Percentiles rank a stretch among this genome's conserved stretches.
phyloP scores from a whole-genome alignment of 1,284 basidiomycete genomes.

The Boletellus deceptivus region DNA sequence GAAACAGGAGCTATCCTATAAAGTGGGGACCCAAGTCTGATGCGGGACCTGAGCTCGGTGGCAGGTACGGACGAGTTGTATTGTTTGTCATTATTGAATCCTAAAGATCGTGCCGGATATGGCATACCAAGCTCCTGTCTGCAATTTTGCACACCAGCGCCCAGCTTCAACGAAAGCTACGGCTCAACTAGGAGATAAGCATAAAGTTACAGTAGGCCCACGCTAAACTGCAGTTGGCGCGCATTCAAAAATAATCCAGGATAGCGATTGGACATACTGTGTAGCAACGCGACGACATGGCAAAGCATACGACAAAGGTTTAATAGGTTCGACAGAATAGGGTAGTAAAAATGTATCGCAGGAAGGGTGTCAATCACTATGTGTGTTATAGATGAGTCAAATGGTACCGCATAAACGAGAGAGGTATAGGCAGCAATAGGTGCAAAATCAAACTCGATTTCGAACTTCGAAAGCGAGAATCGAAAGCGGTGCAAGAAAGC shows the following conservation, averaged over 20 bases:
- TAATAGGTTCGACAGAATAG: slow-evolving; percentile 5
- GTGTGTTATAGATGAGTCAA: background rate
- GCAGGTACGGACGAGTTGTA: slow-evolving; percentile 4
- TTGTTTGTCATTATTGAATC: slow-evolving; percentile 23
- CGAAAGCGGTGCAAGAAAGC: background rate
- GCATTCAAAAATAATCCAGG: too few species aligned
- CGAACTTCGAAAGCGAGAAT: background rate
- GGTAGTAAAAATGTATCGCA: slow-evolving; percentile 5
- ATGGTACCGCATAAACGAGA: background rate
- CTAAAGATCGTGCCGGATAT: slow-evolving; percentile 5
- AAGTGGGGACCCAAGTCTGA: background rate
- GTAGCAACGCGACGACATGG: background rate
- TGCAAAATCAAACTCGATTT: too few species aligned
- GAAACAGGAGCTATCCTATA: background rate
- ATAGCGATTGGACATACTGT: too few species aligned
- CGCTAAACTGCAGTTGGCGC: too few species aligned
- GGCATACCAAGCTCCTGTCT: background rate
- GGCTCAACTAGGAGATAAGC: too few species aligned
- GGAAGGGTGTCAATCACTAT: background rate
- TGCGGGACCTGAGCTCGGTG: background rate
- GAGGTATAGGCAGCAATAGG: background rate
- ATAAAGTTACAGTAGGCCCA: too few species aligned
- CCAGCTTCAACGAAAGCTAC: too few species aligned
- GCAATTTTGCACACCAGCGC: too few species aligned
- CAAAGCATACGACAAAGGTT: background rate